A percentile compares a stretch with the other conserved stretches of the same genome.
These are phyloP conservation scores for Juglanconis oblonga DNA, from an alignment of 2,329 filamentous ascomycete genomes.

Conservation along the genomic window DNA sequence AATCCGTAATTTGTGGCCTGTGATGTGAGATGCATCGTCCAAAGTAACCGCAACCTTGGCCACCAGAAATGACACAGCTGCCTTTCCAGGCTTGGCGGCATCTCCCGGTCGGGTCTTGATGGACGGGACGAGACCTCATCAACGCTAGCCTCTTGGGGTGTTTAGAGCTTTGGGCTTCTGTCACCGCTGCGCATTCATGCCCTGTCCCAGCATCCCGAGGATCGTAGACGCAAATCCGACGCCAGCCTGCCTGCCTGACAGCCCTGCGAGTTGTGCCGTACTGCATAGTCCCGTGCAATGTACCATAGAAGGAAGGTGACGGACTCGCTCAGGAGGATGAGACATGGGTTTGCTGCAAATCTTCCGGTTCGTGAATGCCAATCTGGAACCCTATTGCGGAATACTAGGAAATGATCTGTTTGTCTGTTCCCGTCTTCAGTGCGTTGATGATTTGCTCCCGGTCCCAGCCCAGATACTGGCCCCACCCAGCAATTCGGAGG, in stretches of 20 bases:
- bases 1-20: slow-evolving; percentile 4
- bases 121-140: not conserved
- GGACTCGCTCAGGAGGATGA: no score
- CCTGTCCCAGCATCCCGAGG: slow-evolving; percentile 14
- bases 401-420: no score
- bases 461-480: no score
- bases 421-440: no score
- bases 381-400: no score
- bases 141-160: slow-evolving; percentile 7
- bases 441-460: no score
- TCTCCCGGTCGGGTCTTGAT: not conserved
- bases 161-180: not conserved
- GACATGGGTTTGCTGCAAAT: not conserved
- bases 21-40: slow-evolving; percentile 16
- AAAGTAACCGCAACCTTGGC: slow-evolving; percentile 1
- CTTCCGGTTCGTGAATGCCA: no score
- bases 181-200: not conserved
- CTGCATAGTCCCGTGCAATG: no score
- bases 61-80: slow-evolving; percentile 1
- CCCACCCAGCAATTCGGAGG: not conserved
- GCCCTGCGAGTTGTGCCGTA: no score
- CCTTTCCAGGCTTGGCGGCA: slow-evolving; percentile 3
- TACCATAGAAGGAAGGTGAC: no score
- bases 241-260: no score
- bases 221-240: not conserved